Percentiles rank a stretch among this genome's conserved stretches.
These are phyloP conservation scores for Metschnikowia orientalis DNA, from an alignment of 805 yeast genomes.

Conservation along the genomic window DNA sequence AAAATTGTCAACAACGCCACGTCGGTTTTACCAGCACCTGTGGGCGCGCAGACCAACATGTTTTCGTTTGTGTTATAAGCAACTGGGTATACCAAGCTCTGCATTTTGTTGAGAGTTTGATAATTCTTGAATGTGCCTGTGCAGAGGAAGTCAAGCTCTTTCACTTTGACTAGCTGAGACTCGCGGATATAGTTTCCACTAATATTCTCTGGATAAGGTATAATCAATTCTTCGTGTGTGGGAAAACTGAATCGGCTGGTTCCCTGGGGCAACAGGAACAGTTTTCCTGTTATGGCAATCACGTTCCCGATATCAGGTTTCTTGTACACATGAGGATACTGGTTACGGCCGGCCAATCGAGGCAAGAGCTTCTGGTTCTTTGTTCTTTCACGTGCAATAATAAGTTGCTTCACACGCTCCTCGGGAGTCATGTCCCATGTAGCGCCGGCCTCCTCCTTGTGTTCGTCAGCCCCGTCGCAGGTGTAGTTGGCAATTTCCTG, in stretches of 20 bases:
- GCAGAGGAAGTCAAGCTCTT: conserved; percentile 71
- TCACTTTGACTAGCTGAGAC: conserved; percentile 50
- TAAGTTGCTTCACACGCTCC: conserved; percentile 51
- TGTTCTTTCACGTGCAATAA: conserved; percentile 45
- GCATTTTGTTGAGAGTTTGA: conserved; percentile 76
- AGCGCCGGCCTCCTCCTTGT: conserved; percentile 5
- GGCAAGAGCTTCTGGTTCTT: conserved; percentile 48
- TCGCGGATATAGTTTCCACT: conserved; percentile 40
- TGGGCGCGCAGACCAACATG: conserved; percentile 45
- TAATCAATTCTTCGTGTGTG: conserved; percentile 72
- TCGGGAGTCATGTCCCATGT: conserved; percentile 44
- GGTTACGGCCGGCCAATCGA: conserved; percentile 34
- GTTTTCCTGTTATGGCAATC: conserved; percentile 72
- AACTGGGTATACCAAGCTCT: conserved; percentile 83
- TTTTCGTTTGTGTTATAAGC: conserved; percentile 92
- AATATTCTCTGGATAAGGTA: conserved; percentile 65
- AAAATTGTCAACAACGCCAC: conserved; percentile 20
- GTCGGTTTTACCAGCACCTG: conserved; percentile 23
- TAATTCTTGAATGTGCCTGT: conserved; percentile 81
- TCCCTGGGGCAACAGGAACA: conserved; percentile 75
- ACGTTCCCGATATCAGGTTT: conserved; percentile 57
- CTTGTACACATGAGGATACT: conserved; percentile 85
- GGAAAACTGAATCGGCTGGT: conserved; percentile 62
- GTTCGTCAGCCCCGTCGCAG: conserved; percentile 8
- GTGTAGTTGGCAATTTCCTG: conserved; percentile 7